Conservation (phyloP, 768 basidiomycete species). For the Paxillus ammoniavirescens region DNA sequence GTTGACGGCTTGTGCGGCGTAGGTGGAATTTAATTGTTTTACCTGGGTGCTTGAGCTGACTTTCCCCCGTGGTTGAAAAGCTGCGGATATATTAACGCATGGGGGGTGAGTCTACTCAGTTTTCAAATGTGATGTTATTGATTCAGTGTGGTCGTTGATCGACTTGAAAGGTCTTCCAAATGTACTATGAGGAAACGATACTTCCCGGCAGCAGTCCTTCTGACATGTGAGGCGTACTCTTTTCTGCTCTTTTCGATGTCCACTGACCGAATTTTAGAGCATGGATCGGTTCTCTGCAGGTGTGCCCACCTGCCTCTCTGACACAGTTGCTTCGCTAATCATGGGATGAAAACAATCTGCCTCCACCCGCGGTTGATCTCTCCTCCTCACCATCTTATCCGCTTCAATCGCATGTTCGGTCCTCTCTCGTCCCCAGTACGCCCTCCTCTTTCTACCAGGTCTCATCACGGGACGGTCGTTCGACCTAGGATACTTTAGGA, state of each 20-base stretch:
- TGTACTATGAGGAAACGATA: constrained; percentile 59
- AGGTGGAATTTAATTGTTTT: too few relatives aligned
- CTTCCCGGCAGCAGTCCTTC: constrained; percentile 54
- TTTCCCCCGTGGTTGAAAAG: too few relatives aligned
- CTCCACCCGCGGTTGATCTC: not conserved
- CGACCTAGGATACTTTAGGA: constrained; percentile 66
- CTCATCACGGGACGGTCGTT: constrained; percentile 67
- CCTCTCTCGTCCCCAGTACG: constrained; percentile 42
- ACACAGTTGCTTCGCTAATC: not conserved
- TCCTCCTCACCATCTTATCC: not conserved
- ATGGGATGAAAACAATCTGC: not conserved
- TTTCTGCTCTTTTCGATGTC: not conserved
- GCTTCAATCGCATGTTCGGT: not conserved
- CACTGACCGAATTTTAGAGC: constrained; percentile 43
- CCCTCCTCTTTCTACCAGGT: constrained; percentile 61
- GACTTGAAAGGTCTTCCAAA: constrained; percentile 60
- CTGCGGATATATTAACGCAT: constrained; percentile 69
- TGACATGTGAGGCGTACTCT: constrained; percentile 47
- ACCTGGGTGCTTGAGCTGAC: too few relatives aligned
- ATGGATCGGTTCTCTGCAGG: constrained; percentile 82
- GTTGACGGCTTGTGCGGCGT: constrained; percentile 42
- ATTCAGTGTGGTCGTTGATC: not conserved
- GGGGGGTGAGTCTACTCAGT: constrained; percentile 55
- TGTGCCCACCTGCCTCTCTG: constrained; percentile 15
- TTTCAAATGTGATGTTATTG: not conserved